Evolutionary conservation across 108 stramenopile genomes (phyloP).

Genomic region (Parietichytrium sp.): DNA sequence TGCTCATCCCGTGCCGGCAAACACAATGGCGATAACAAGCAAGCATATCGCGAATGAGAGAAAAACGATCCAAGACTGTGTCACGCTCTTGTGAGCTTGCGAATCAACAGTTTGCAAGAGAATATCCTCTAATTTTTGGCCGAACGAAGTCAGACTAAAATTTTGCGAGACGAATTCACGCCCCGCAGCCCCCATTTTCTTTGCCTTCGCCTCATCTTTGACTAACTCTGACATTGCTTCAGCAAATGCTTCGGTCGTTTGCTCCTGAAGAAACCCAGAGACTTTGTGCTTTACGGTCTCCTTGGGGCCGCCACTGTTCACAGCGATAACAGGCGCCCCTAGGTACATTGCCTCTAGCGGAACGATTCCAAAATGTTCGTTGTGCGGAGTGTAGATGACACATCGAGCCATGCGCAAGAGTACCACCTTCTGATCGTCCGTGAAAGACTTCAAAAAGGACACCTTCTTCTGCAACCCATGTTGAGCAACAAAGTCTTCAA

Average conservation of each 20-base stretch:
- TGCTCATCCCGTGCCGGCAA: no score
- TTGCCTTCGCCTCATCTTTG: background rate
- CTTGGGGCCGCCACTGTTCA: slow-evolving; percentile 80
- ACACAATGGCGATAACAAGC: no score
- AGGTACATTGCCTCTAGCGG: slow-evolving; percentile 95
- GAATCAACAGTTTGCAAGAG: no score
- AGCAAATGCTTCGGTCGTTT: background rate
- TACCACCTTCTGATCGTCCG: slow-evolving; percentile 68
- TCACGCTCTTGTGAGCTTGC: no score
- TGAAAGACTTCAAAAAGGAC: slow-evolving; percentile 70
- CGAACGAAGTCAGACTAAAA: slow-evolving; percentile 25
- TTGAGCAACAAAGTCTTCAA: slow-evolving; percentile 58
- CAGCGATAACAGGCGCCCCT: slow-evolving; percentile 78
- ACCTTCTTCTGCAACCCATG: slow-evolving; percentile 53
- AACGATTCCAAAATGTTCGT: slow-evolving; percentile 99
- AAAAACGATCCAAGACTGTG: no score
- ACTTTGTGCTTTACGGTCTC: slow-evolving; percentile 81
- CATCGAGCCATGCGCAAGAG: slow-evolving; percentile 70
- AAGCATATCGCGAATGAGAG: no score
- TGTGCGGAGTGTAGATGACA: slow-evolving; percentile 88
- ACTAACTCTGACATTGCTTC: background rate
- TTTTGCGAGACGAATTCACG: background rate
- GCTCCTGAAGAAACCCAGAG: slow-evolving; percentile 74
- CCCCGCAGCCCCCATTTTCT: background rate
- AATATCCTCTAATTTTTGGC: background rate